Conservation (phyloP, 495 filamentous ascomycete genomes). For the Cladorrhinum samala region DNA sequence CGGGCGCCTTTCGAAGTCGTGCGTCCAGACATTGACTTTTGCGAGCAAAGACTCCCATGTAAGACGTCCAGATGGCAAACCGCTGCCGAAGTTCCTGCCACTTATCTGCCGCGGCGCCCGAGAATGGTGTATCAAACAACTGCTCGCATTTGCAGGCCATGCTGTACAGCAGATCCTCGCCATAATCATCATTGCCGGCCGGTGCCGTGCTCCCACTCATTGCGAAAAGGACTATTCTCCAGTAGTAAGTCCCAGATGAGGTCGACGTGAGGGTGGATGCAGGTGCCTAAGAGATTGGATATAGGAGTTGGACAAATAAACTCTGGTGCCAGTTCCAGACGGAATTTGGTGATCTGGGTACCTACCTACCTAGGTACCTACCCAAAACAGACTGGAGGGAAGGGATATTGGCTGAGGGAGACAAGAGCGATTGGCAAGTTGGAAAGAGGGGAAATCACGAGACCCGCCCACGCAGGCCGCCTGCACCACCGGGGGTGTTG, state of each 20-base stretch:
- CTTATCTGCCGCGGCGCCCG: background rate
- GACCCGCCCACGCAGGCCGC: no score
- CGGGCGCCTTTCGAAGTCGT: background rate
- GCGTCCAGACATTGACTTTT: background rate
- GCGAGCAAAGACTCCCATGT: background rate
- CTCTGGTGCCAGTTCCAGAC: no score
- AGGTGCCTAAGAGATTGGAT: no score
- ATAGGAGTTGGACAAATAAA: no score
- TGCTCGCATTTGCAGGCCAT: slow-evolving; percentile 1
- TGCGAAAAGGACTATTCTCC: background rate
- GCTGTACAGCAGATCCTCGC: slow-evolving; percentile 1
- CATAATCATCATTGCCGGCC: background rate
- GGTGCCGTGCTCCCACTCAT: background rate
- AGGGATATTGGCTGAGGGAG: no score
- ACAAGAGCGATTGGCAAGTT: no score
- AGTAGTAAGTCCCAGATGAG: background rate
- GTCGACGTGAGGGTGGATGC: no score
- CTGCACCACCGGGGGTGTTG: no score
- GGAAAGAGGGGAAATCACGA: no score
- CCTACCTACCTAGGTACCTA: no score
- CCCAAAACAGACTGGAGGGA: no score
- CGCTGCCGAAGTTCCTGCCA: background rate
- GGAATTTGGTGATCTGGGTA: no score
- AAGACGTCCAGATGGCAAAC: slow-evolving; percentile 1
- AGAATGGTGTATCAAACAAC: background rate